Percentiles rank a stretch among this genome's conserved stretches.
These are phyloP conservation scores for Entonaema liquescens DNA, from an alignment of 495 filamentous ascomycete genomes.

Conservation along the genomic window DNA sequence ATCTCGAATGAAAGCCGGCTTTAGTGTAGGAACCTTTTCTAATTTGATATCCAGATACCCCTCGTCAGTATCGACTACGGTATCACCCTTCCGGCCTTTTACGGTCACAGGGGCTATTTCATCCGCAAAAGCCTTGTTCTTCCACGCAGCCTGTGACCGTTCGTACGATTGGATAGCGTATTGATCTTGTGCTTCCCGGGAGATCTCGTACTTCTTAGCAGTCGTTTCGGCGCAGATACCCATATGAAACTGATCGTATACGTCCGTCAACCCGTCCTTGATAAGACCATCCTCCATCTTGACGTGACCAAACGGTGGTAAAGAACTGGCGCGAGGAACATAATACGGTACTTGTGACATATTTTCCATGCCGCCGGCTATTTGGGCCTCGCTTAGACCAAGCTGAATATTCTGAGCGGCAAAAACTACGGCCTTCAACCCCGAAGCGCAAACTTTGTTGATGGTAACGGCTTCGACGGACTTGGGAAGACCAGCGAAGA, in stretches of 20 bases:
- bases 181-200: conserved; percentile 84
- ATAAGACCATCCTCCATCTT: conserved; percentile 90
- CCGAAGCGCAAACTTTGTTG: conserved; percentile 97
- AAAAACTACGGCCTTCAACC: conserved; percentile 87
- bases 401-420: conserved; percentile 95
- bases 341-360: conserved; percentile 97
- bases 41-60: conserved; percentile 84
- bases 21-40: conserved; percentile 84
- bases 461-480: conserved; percentile 86
- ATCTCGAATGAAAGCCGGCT: conserved; percentile 87
- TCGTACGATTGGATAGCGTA: conserved; percentile 90
- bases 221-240: conserved; percentile 97
- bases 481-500: conserved; percentile 83
- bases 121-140: conserved; percentile 76
- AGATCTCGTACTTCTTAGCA: conserved; percentile 83
- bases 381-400: conserved; percentile 82
- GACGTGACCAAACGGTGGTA: conserved; percentile 85
- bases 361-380: conserved; percentile 97
- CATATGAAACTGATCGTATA: conserved; percentile 97
- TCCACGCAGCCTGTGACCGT: conserved; percentile 91
- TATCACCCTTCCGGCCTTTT: conserved; percentile 82
- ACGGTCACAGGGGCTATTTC: conserved; percentile 90
- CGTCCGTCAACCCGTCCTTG: conserved; percentile 95
- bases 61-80: conserved; percentile 81
- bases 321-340: conserved; percentile 74